Conservation (phyloP, 2,329 filamentous ascomycete species). For the Arthrobotrys sphaeroides region DNA sequence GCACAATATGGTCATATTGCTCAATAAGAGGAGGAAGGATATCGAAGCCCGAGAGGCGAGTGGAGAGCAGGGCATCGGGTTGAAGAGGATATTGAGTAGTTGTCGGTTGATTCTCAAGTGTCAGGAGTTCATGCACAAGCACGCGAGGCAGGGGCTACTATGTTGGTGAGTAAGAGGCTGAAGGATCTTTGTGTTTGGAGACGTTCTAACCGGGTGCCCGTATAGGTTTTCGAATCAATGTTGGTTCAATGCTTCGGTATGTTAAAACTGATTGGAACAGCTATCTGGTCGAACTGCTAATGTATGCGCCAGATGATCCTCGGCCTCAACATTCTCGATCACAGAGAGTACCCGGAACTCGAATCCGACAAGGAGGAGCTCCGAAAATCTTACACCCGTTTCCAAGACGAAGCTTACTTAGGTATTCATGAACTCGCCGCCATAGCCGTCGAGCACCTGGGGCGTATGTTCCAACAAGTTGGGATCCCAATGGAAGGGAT, state of each 20-base stretch:
- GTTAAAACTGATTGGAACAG: too few species aligned
- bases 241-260: constrained; percentile 51
- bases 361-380: constrained; percentile 47
- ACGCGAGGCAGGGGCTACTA: constrained; percentile 37
- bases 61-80: constrained; percentile 18
- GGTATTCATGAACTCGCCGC: constrained; percentile 48
- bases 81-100: constrained; percentile 34
- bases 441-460: constrained; percentile 42
- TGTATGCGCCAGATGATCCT: constrained; percentile 27
- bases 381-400: constrained; percentile 36
- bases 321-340: constrained; percentile 45
- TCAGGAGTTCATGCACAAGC: constrained; percentile 52
- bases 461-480: constrained; percentile 42
- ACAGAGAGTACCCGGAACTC: constrained; percentile 33
- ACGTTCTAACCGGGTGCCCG: too few species aligned
- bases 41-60: not conserved
- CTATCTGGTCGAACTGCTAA: not conserved
- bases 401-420: constrained; percentile 44
- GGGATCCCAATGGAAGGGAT: constrained; percentile 44
- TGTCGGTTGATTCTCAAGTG: constrained; percentile 46
- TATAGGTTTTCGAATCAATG: constrained; percentile 48
- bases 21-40: constrained; percentile 44
- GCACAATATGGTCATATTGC: constrained; percentile 47
- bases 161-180: constrained; percentile 16
- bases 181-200: not conserved